Percentiles rank a stretch among this genome's conserved stretches.
These are phyloP conservation scores for Volvox africanus DNA, from an alignment of 139 green algal genomes.

Conservation along the genomic window DNA sequence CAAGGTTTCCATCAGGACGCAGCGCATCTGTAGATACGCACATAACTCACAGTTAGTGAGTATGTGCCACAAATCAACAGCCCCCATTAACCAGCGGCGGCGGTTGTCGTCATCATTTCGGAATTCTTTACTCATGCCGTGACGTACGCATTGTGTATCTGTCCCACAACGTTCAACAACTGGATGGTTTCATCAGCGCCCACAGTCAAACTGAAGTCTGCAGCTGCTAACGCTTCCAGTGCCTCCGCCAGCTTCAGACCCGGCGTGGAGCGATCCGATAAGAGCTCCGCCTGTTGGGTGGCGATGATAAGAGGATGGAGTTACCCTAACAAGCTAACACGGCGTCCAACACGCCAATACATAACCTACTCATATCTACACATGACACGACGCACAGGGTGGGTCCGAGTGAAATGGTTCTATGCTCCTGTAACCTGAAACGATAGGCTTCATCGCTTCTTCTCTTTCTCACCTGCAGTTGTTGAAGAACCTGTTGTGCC, in stretches of 20 bases:
- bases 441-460: too few relatives aligned
- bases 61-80: too few relatives aligned
- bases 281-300: neutral
- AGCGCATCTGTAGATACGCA: too few relatives aligned
- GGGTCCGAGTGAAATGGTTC: neutral
- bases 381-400: too few relatives aligned
- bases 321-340: too few relatives aligned
- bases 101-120: too few relatives aligned
- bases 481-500: slow-evolving; percentile 82
- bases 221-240: slow-evolving; percentile 71
- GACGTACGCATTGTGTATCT: slow-evolving; percentile 41
- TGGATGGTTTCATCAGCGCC: slow-evolving; percentile 92
- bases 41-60: too few relatives aligned
- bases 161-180: slow-evolving; percentile 78
- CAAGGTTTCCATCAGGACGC: too few relatives aligned
- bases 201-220: slow-evolving; percentile 86
- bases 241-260: slow-evolving; percentile 56
- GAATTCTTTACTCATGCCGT: neutral
- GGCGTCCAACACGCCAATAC: too few relatives aligned
- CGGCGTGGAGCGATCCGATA: neutral
- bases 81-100: too few relatives aligned
- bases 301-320: too few relatives aligned
- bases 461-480: slow-evolving; percentile 73
- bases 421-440: neutral
- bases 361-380: too few relatives aligned